Conservation (phyloP, 106 monocot species). For the Dendrobium huoshanense region DNA sequence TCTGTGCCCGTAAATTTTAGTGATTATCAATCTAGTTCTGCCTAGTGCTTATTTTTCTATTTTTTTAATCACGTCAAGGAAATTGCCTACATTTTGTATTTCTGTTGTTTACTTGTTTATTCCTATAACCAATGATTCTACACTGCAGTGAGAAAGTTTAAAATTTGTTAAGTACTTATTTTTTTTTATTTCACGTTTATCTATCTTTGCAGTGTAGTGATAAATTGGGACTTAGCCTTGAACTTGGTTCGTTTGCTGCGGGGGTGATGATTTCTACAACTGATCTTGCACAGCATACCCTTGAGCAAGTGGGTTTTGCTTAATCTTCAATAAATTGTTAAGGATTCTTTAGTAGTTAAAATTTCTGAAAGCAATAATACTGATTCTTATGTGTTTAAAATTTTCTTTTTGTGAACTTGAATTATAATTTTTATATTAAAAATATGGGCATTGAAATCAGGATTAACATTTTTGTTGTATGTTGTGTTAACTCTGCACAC, state of each 20-base stretch:
- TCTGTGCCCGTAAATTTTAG: background rate
- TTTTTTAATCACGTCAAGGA: background rate
- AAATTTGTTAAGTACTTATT: background rate
- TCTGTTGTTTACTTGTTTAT: background rate
- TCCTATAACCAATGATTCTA: background rate
- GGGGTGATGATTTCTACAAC: slow-evolving; percentile 97
- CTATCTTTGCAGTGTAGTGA: slow-evolving; percentile 77
- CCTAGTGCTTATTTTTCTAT: background rate
- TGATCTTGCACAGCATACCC: slow-evolving; percentile 89
- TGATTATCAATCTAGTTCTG: background rate
- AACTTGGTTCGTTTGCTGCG: slow-evolving; percentile 92
- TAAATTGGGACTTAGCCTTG: slow-evolving; percentile 92
- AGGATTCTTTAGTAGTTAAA: background rate
- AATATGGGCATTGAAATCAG: no score
- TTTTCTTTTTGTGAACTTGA: no score
- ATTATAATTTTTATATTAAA: no score
- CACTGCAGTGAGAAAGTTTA: background rate
- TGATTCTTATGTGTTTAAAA: no score
- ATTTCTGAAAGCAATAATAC: background rate
- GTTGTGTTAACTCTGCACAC: no score
- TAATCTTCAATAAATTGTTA: background rate
- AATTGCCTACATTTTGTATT: background rate
- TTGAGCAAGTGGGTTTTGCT: slow-evolving; percentile 62
- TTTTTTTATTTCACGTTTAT: background rate
- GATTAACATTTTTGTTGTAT: no score